phyloP scores from a whole-genome alignment of 768 basidiomycete genomes.

The Suillus subalutaceus region DNA sequence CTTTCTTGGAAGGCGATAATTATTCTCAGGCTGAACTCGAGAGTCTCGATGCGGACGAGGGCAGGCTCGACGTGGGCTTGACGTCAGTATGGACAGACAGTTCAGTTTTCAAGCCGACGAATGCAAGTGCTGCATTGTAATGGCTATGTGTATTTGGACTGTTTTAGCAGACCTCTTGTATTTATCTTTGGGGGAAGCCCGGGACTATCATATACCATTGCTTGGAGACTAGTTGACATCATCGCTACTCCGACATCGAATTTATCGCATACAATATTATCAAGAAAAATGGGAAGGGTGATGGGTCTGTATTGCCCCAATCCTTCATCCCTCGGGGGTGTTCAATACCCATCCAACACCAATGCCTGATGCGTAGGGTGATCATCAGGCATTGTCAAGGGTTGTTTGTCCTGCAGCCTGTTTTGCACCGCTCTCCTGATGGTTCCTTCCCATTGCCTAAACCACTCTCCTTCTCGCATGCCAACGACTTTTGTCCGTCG shows the following conservation, averaged over 20 bases:
- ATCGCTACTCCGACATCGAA: background rate
- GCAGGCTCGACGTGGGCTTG: conserved; percentile 22
- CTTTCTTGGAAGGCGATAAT: conserved; percentile 81
- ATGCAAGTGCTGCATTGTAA: conserved; percentile 17
- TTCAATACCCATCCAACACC: conserved; percentile 33
- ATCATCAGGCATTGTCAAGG: conserved; percentile 36
- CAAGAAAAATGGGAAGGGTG: background rate
- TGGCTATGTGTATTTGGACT: background rate
- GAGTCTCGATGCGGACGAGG: conserved; percentile 15
- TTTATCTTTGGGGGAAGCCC: background rate
- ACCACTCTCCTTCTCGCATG: conserved; percentile 77
- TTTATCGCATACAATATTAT: background rate
- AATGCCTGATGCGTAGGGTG: conserved; percentile 15
- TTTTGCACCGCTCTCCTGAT: conserved; percentile 62
- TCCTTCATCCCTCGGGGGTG: background rate
- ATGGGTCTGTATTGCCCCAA: background rate
- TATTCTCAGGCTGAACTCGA: conserved; percentile 50
- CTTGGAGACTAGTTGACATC: background rate
- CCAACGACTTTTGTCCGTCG: conserved; percentile 51
- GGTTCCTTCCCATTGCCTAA: conserved; percentile 71
- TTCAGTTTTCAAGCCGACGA: conserved; percentile 21
- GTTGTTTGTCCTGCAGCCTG: conserved; percentile 39
- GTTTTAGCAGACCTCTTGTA: background rate
- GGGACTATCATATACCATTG: conserved; percentile 1
- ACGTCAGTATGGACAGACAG: conserved; percentile 35